A percentile compares a stretch with the other conserved stretches of the same genome.
Evolutionary conservation across 2,329 filamentous ascomycete species (phyloP).

Genomic region (Colletotrichum sp.): DNA sequence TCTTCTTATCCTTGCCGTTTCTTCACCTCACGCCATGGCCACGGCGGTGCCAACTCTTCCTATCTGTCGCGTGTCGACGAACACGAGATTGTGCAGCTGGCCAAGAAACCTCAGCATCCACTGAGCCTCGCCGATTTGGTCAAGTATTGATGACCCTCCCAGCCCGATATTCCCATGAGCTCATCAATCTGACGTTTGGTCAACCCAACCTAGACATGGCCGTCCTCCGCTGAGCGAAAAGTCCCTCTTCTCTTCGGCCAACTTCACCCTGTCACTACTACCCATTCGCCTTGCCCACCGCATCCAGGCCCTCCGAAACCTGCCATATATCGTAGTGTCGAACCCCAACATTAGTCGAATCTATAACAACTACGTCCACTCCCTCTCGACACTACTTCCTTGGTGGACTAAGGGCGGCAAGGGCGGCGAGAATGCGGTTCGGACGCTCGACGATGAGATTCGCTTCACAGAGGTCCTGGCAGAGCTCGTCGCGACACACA

Average conservation of each 20-base stretch:
- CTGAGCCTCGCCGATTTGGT: conserved; percentile 88
- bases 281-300: conserved; percentile 92
- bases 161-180: neutral
- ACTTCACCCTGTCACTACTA: conserved; percentile 92
- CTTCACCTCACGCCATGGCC: conserved; percentile 25
- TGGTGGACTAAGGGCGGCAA: conserved; percentile 54
- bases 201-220: conserved; percentile 59
- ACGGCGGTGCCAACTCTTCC: neutral
- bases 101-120: conserved; percentile 77
- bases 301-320: conserved; percentile 89
- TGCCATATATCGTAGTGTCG: conserved; percentile 98
- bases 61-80: conserved; percentile 22
- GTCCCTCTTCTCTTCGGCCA: conserved; percentile 86
- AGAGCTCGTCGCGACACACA: conserved; percentile 93
- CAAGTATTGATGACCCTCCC: conserved; percentile 60
- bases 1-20: neutral
- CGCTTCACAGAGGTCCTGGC: conserved; percentile 91
- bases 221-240: conserved; percentile 82
- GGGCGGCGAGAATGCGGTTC: conserved; percentile 57
- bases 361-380: conserved; percentile 95
- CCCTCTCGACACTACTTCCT: conserved; percentile 85
- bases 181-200: neutral
- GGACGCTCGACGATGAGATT: conserved; percentile 83
- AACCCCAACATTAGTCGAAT: conserved; percentile 95
- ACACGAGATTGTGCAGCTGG: conserved; percentile 77